These are phyloP conservation scores for Talaromyces rugulosus DNA, from an alignment of 2,329 filamentous ascomycete genomes.

Conservation along the genomic window DNA sequence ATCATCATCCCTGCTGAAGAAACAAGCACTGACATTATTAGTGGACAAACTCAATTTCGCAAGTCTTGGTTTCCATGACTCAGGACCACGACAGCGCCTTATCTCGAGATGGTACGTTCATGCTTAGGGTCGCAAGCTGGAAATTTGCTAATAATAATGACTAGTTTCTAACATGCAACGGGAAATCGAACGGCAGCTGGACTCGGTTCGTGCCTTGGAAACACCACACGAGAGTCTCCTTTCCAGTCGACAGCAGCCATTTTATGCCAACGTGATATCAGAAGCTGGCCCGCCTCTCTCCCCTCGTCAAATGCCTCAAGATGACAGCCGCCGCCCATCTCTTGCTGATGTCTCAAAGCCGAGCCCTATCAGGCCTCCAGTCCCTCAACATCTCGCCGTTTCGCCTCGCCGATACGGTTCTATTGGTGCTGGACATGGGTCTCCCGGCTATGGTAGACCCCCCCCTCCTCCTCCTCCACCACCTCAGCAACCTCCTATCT, in stretches of 20 bases:
- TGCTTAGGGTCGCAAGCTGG: neutral
- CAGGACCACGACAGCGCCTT: conserved; percentile 71
- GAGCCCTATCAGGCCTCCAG: conserved; percentile 69
- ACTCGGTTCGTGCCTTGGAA: conserved; percentile 53
- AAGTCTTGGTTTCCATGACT: conserved; percentile 67
- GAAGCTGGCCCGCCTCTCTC: conserved; percentile 75
- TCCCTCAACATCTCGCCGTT: conserved; percentile 76
- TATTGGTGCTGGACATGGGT: conserved; percentile 66
- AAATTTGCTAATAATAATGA: conserved; percentile 13
- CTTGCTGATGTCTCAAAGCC: conserved; percentile 59
- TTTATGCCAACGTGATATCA: conserved; percentile 57
- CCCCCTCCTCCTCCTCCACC: conserved; percentile 62
- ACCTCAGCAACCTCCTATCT: conserved; percentile 57
- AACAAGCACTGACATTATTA: conserved; percentile 34
- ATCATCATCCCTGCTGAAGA: conserved; percentile 17
- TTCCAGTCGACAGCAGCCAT: conserved; percentile 61
- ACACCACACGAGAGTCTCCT: conserved; percentile 63
- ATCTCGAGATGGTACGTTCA: conserved; percentile 72
- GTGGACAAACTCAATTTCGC: conserved; percentile 81
- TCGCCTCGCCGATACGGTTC: conserved; percentile 83
- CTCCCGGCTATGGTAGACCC: conserved; percentile 68
- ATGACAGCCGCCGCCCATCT: conserved; percentile 72
- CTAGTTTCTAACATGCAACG: conserved; percentile 56
- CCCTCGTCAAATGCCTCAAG: conserved; percentile 78
- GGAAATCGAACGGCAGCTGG: conserved; percentile 60